These are phyloP conservation scores for Dryas drummondii DNA, from an alignment of 306 rosid species.

Conservation along the genomic window DNA sequence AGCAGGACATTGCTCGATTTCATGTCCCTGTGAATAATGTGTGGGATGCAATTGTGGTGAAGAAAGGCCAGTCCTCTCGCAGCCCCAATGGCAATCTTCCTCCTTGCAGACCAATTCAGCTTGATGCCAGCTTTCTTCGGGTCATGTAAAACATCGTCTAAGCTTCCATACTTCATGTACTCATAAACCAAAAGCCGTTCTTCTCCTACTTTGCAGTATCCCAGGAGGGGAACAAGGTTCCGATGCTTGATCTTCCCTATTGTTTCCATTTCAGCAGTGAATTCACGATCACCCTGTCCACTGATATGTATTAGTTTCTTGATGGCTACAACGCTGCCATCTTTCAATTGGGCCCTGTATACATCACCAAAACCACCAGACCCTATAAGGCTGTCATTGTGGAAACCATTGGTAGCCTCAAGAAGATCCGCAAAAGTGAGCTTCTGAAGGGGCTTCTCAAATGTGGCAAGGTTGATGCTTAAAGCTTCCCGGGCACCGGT, in stretches of 20 bases:
- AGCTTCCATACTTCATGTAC: constrained; percentile 89
- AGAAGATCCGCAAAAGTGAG: constrained; percentile 93
- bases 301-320: constrained; percentile 87
- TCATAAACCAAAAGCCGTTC: constrained; percentile 92
- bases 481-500: constrained; percentile 77
- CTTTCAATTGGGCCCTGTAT: constrained; percentile 87
- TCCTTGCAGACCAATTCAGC: constrained; percentile 77
- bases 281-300: constrained; percentile 97
- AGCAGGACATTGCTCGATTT: constrained; percentile 93
- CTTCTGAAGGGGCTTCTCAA: constrained; percentile 80
- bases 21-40: constrained; percentile 96
- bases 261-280: constrained; percentile 99
- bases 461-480: constrained; percentile 86
- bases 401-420: constrained; percentile 86
- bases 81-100: constrained; percentile 89
- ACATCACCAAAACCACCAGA: constrained; percentile 93
- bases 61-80: constrained; percentile 92
- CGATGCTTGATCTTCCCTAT: constrained; percentile 96
- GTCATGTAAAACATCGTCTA: constrained; percentile 89
- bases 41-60: constrained; percentile 89
- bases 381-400: constrained; percentile 78
- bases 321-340: constrained; percentile 84
- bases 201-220: constrained; percentile 92
- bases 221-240: constrained; percentile 88
- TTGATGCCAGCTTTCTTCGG: constrained; percentile 66